Percentiles rank a stretch among this genome's conserved stretches.
These are phyloP conservation scores for Neofusicoccum laricinum DNA, from an alignment of 2,329 filamentous ascomycete genomes.

Conservation along the genomic window DNA sequence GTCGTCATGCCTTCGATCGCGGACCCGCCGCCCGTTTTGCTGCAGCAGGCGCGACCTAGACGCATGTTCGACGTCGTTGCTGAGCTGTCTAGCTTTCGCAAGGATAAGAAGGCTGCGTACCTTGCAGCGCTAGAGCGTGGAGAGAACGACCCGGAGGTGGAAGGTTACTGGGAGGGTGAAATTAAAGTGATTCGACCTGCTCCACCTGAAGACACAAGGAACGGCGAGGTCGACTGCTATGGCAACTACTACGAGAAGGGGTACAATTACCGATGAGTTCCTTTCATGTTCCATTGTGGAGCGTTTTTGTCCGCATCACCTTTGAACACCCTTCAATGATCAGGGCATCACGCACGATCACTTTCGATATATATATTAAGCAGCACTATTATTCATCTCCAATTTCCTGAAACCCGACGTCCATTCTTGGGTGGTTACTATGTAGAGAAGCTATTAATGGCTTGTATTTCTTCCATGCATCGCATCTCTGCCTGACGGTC, in stretches of 20 bases:
- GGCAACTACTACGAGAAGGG: conserved; percentile 54
- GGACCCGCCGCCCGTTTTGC: conserved; percentile 18
- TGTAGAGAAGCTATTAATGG: no score
- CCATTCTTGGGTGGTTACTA: neutral
- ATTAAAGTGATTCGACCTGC: conserved; percentile 55
- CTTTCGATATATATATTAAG: no score
- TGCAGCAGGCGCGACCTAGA: conserved; percentile 21
- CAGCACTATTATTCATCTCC: no score
- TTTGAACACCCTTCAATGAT: no score
- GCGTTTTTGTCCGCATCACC: no score
- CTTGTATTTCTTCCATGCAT: no score
- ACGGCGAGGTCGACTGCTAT: conserved; percentile 49
- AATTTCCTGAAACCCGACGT: neutral
- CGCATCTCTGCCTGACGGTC: neutral
- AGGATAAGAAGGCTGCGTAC: conserved; percentile 50
- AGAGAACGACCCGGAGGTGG: conserved; percentile 38
- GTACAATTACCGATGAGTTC: conserved; percentile 49
- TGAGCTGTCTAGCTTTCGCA: conserved; percentile 54
- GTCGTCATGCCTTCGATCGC: conserved; percentile 26
- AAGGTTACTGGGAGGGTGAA: conserved; percentile 59
- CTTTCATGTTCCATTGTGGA: neutral
- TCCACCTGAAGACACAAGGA: conserved; percentile 32
- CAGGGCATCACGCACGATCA: no score
- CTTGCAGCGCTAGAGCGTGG: conserved; percentile 33
- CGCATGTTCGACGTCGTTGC: conserved; percentile 50